Percentiles rank a stretch among this genome's conserved stretches.
Evolutionary conservation across 208 protist species (phyloP).

Genomic region (Acanthamoeba healyi): DNA sequence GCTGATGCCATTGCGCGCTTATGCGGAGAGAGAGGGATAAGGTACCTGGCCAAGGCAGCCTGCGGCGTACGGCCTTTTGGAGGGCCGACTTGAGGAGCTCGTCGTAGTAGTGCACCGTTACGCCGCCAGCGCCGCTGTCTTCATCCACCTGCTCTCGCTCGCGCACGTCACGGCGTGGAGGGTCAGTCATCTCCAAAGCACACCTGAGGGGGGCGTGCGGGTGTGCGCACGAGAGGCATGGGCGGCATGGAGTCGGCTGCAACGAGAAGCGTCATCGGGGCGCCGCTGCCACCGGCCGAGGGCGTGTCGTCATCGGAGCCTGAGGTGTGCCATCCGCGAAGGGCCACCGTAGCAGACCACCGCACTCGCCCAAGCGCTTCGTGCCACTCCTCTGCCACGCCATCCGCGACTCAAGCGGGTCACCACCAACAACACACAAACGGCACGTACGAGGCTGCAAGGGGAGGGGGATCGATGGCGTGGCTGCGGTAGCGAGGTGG

Average conservation of each 20-base stretch:
- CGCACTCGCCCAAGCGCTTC: not conserved
- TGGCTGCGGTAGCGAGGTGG: not conserved
- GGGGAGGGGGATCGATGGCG: not conserved
- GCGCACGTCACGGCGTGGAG: no score
- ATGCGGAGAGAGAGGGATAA: no score
- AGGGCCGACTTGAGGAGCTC: conserved; percentile 59
- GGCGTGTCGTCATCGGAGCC: no score
- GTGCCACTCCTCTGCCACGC: not conserved
- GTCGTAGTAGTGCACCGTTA: not conserved
- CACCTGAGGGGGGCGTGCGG: not conserved
- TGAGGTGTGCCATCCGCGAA: not conserved
- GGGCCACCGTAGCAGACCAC: not conserved
- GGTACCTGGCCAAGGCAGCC: conserved; percentile 7
- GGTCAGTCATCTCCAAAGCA: no score
- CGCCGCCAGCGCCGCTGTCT: not conserved
- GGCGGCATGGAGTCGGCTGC: not conserved
- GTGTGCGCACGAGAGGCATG: not conserved
- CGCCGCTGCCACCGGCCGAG: not conserved
- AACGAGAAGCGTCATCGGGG: not conserved
- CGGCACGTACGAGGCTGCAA: no score
- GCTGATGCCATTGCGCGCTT: not conserved
- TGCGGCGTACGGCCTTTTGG: conserved; percentile 53
- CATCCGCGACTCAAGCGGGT: no score
- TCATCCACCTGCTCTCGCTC: not conserved
- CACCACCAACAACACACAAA: no score